These are phyloP conservation scores for Trypanosoma cruzi DNA, from an alignment of 208 protist species.

Conservation along the genomic window DNA sequence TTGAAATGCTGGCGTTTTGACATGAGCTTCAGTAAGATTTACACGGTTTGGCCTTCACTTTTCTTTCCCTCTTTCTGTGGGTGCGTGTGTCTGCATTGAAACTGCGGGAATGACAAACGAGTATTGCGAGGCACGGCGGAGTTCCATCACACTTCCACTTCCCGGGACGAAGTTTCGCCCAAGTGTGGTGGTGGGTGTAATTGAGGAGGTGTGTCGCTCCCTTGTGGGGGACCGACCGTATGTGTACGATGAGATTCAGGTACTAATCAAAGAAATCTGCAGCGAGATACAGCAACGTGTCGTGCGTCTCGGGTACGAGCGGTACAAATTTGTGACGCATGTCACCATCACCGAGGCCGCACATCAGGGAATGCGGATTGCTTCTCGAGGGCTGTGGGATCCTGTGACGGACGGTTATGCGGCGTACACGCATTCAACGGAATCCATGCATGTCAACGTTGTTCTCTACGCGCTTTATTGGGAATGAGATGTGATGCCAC, in stretches of 20 bases:
- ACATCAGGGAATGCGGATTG: slow-evolving; percentile 87
- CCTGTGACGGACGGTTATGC: slow-evolving; percentile 92
- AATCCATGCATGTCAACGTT: slow-evolving; percentile 76
- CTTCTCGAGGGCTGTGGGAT: slow-evolving; percentile 91
- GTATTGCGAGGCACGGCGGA: slow-evolving; percentile 46
- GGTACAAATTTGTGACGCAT: slow-evolving; percentile 94
- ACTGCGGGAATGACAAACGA: slow-evolving; percentile 30
- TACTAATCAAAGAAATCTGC: slow-evolving; percentile 87
- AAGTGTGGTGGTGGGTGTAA: slow-evolving; percentile 71
- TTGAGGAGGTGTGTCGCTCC: slow-evolving; percentile 73
- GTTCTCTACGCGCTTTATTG: slow-evolving; percentile 84
- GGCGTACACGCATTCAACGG: slow-evolving; percentile 70
- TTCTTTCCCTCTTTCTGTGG: slow-evolving; percentile 5
- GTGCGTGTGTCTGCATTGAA: not conserved
- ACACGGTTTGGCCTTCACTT: slow-evolving; percentile 2
- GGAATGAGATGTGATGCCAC: slow-evolving; percentile 44
- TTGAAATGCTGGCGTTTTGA: no score
- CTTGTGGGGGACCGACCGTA: slow-evolving; percentile 70
- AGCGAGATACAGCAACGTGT: slow-evolving; percentile 89
- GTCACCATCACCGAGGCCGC: slow-evolving; percentile 77
- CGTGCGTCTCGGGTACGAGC: slow-evolving; percentile 86
- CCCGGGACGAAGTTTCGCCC: slow-evolving; percentile 79
- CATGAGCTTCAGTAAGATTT: not conserved
- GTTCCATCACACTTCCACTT: slow-evolving; percentile 68
- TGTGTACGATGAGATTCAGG: slow-evolving; percentile 71